Base-by-base conservation (phyloP, 768 basidiomycete species). In the Neoboletus magnificus region DNA sequence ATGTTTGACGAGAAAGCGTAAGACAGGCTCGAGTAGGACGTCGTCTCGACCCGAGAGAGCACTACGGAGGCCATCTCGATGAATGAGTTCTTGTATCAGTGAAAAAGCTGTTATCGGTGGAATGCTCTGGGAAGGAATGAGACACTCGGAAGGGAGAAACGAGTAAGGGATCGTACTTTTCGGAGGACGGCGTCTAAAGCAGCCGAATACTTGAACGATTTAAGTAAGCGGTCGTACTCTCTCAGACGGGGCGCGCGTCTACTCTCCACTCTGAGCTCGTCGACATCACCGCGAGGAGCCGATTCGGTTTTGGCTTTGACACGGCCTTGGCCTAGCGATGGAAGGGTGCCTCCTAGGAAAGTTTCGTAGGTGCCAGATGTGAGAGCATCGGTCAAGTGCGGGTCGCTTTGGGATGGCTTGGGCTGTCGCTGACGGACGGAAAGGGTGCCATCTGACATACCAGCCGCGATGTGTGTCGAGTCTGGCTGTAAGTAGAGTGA, bases 361-460 rank as follows among this genome's bases (percentile, higher is more conserved):
- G 85, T 83, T 61, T 91, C 87, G 63, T 83, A 87, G 15, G 82
- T 75, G 10, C 85, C 83, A 0, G 82, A 69, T 18, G 77, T 77
- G 6, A 86, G 69, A 0, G 77, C 66, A 10, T 64, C 63, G 22
- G 74, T 69, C 55, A 76, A 69, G 43, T 74, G 72, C 3, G 69
- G 62, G 4, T 72, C 70, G 0, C 73, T 64, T 67, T 90, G 84
- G n/a, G 81, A 82, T 0, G 83, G 73, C 70, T 91, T 94, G 18
- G 79, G 82, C 62, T 92, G 89, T 55, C 95, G 83, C 61, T 92
- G 82, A 29, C 97, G 91, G 45, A 99, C 83, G n/a, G 95, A 95
- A n/a, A 99, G 79, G 2, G 96, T 98, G 3, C 96, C 96, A 67
- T 98, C 97, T 16, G 93, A 87, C 88, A 98, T 92, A n/a, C 97